These are phyloP conservation scores for Syzygium syzygioides DNA, from an alignment of 441 rosid genomes.

Conservation along the genomic window DNA sequence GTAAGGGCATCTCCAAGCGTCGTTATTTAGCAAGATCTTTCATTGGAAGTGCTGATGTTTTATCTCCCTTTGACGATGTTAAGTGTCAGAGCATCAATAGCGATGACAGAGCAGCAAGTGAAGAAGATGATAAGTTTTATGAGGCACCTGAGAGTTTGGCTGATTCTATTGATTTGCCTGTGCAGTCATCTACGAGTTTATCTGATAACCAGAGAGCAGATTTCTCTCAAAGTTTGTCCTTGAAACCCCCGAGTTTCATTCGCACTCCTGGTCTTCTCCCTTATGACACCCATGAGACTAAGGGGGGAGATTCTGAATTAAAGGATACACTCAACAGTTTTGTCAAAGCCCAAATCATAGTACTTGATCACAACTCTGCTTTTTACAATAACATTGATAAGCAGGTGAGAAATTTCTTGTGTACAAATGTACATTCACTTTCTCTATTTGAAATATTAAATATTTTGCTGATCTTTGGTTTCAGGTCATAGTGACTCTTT, in stretches of 20 bases:
- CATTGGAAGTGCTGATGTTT: constrained; percentile 43
- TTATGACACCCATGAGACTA: constrained; percentile 27
- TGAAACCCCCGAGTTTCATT: constrained; percentile 73
- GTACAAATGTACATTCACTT: not conserved
- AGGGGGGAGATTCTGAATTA: constrained; percentile 34
- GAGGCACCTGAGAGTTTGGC: constrained; percentile 88
- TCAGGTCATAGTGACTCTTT: constrained; percentile 78
- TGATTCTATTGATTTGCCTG: constrained; percentile 42
- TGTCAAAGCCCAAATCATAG: constrained; percentile 89
- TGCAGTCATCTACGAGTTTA: constrained; percentile 12
- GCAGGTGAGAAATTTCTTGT: constrained; percentile 41
- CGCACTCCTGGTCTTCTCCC: constrained; percentile 82
- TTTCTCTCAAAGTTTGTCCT: constrained; percentile 19
- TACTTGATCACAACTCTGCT: constrained; percentile 73
- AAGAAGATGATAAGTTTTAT: constrained; percentile 87
- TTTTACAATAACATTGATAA: constrained; percentile 69
- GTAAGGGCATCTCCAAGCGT: constrained; percentile 36
- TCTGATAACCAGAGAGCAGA: constrained; percentile 22
- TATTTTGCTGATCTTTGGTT: constrained; percentile 22
- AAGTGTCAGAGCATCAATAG: constrained; percentile 27
- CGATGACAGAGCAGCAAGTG: constrained; percentile 39
- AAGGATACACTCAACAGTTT: constrained; percentile 68
- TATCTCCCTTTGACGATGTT: constrained; percentile 34
- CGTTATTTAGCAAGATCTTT: constrained; percentile 93
- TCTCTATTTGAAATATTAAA: not conserved